Evolutionary conservation across 371 early-diverging fungal genomes (phyloP).

Genomic region (Apophysomyces variabilis): DNA sequence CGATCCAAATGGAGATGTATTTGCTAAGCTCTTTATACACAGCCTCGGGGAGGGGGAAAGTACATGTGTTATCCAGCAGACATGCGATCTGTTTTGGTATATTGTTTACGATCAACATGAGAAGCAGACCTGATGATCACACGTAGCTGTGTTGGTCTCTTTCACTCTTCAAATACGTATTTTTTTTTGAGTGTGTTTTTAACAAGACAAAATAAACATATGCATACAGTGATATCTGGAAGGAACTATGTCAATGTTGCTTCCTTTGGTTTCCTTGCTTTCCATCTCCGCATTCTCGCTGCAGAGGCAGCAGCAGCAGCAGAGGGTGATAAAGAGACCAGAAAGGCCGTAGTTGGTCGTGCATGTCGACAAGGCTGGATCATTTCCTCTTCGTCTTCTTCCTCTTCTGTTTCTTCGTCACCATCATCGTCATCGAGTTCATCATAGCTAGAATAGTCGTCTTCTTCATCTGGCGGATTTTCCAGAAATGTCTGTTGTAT

Average conservation of each 20-base stretch:
- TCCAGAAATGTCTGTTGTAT: not conserved
- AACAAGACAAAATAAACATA: not conserved
- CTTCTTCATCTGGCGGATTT: not conserved
- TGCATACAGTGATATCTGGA: not conserved
- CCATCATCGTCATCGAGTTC: conserved; percentile 14
- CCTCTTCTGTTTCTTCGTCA: no score
- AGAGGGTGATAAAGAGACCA: conserved; percentile 20
- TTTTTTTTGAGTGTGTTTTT: no score
- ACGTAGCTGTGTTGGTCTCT: not conserved
- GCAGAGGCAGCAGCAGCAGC: conserved; percentile 25
- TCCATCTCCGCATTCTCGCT: conserved; percentile 19
- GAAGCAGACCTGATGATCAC: no score
- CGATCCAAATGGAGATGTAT: no score
- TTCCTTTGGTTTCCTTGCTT: conserved; percentile 1
- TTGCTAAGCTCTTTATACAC: no score
- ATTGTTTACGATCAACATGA: no score
- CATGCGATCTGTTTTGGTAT: no score
- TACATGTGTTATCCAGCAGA: no score
- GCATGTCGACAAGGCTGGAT: not conserved
- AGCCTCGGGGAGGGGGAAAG: no score
- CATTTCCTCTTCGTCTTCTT: not conserved
- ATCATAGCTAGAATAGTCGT: not conserved
- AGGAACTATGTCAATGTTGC: no score
- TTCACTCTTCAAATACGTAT: not conserved
- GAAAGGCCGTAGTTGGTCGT: conserved; percentile 18